phyloP scores from a whole-genome alignment of 345 rosid genomes.

The Eucalyptus lansdowneana region DNA sequence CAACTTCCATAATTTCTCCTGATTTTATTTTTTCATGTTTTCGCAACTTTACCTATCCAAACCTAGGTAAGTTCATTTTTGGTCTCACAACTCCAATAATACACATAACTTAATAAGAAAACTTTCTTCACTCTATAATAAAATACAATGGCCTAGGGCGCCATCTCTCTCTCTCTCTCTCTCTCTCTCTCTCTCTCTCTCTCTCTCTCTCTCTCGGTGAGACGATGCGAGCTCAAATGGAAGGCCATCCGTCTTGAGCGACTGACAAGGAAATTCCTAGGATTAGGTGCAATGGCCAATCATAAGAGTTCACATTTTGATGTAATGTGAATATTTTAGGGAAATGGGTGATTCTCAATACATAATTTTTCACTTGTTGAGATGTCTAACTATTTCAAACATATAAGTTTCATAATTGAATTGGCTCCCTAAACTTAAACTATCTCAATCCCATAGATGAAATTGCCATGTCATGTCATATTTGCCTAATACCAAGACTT shows the following conservation, averaged over 20 bases:
- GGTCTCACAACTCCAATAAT: neutral
- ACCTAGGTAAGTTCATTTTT: neutral
- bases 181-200: neutral
- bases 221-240: neutral
- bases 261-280: neutral
- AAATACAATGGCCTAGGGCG: neutral
- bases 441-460: neutral
- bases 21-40: neutral
- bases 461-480: neutral
- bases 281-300: neutral
- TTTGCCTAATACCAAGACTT: neutral
- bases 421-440: neutral
- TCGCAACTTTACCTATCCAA: neutral
- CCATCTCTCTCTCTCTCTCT: neutral
- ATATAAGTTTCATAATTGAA: neutral
- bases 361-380: neutral
- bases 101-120: neutral
- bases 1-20: neutral
- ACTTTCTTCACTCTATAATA: neutral
- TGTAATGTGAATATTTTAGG: neutral
- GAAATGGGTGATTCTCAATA: neutral
- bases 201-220: neutral
- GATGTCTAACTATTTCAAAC: neutral
- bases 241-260: neutral
- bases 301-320: neutral